phyloP scores from a whole-genome alignment of 2,329 filamentous ascomycete species.

The Trichoderma harzianum region DNA sequence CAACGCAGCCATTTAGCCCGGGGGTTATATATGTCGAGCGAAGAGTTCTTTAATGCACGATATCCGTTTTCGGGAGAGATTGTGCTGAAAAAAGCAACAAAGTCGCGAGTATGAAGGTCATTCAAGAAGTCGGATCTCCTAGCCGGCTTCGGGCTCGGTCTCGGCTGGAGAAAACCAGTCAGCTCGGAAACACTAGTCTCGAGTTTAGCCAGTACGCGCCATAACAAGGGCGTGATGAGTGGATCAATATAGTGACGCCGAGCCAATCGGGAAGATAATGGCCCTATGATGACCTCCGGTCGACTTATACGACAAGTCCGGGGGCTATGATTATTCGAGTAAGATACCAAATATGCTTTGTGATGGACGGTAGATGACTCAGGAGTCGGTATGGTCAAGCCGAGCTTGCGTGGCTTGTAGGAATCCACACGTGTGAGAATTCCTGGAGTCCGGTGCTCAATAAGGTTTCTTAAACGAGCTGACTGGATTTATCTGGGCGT shows the following conservation, averaged over 20 bases:
- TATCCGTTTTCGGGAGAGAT: neutral
- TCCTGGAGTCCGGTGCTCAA: neutral
- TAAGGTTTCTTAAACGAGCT: neutral
- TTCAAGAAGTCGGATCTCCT: neutral
- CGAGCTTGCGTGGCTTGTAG: neutral
- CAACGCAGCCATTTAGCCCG: neutral
- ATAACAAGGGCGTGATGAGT: neutral
- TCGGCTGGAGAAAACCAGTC: conserved; percentile 27
- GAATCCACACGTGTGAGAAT: neutral
- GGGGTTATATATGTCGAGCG: neutral
- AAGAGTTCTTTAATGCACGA: neutral
- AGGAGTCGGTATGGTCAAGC: neutral
- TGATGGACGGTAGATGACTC: neutral
- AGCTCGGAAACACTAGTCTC: conserved; percentile 5
- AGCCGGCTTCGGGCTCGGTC: conserved; percentile 25
- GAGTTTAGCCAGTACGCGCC: neutral
- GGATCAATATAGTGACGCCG: neutral
- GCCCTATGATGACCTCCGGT: neutral
- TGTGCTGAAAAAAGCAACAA: neutral
- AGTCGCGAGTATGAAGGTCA: neutral
- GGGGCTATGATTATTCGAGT: neutral
- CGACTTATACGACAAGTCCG: neutral
- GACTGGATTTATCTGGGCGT: neutral
- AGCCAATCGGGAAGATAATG: neutral
- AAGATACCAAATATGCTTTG: neutral